phyloP scores from a whole-genome alignment of 1,284 basidiomycete species.

The Marasmius fiardii region DNA sequence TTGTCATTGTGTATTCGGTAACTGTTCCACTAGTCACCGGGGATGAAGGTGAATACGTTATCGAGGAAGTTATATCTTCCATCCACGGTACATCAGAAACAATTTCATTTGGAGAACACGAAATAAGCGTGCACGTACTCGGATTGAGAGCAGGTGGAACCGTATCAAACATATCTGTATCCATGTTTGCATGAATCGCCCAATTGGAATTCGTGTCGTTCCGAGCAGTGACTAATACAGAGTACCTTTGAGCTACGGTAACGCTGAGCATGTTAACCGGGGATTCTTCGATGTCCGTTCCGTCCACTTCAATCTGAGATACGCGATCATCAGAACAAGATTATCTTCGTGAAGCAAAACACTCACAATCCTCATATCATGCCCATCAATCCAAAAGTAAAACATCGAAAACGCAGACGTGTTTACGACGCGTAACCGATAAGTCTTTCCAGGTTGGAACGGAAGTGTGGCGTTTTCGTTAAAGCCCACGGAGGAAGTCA shows the following conservation, averaged over 20 bases:
- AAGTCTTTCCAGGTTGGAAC: constrained; percentile 81
- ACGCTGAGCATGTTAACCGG: constrained; percentile 70
- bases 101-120: background rate
- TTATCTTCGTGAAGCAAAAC: background rate
- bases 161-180: constrained; percentile 81
- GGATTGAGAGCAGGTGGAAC: constrained; percentile 70
- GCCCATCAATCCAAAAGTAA: constrained; percentile 89
- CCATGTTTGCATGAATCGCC: constrained; percentile 89
- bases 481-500: constrained; percentile 64
- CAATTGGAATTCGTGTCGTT: constrained; percentile 85
- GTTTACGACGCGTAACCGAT: constrained; percentile 78
- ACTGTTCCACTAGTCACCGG: constrained; percentile 45
- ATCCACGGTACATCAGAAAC: background rate
- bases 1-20: constrained; percentile 51
- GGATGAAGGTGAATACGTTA: constrained; percentile 59
- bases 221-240: constrained; percentile 84
- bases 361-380: constrained; percentile 84
- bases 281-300: constrained; percentile 78
- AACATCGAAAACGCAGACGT: constrained; percentile 71
- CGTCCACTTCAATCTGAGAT: constrained; percentile 61
- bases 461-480: constrained; percentile 86
- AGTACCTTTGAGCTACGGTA: constrained; percentile 92
- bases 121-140: constrained; percentile 47
- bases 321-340: constrained; percentile 20
- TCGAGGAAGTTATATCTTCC: constrained; percentile 73